Base-by-base conservation (phyloP, 2,329 filamentous ascomycete genomes). In the Teratosphaeria nubilosa region DNA sequence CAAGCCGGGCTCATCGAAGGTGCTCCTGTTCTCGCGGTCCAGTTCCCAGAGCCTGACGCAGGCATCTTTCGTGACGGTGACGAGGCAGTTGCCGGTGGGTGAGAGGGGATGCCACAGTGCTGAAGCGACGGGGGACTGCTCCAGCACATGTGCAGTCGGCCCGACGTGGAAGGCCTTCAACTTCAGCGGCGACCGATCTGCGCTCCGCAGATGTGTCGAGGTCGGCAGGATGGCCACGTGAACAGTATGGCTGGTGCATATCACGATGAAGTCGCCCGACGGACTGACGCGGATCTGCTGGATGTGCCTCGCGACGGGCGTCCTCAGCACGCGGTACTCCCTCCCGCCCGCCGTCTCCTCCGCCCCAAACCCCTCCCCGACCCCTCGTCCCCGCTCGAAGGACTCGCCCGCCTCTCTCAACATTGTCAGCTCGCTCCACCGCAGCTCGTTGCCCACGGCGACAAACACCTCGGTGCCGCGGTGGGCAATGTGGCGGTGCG, bases 21-120 rank as follows among this genome's bases (percentile, higher is more conserved):
- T 91, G 81, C 87, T 91, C 58, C 90, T 83, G 70, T 95, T 88
- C 37, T 86, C 81, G n/a, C 85, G 81, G 30, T 91, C 90, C 57
- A 97, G 73, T 70, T 96, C 91, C 91, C 92, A 97, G 16, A 96
- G 76, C 37, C 94, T 84, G 3, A 97, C 88, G 41, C 91, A 86
- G 6, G 91, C 90, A 71, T 96, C 91, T 56, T 85, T 83, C 1
- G 94, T 96, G 50, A 96, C 82, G 0, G 94, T 97, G 22, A 97
- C 87, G 32, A 99, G 76, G 57, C 89, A 91, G 24, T 85, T 85
- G 32, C 88, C 88, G 61, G 87, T 84, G 11, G 92, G 85, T 1
- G 91, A 91, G 0, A 97, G 78, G 0, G 94, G 94, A 74, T 99
- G 94, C 92, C 94, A 99, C 59, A 96, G 68, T 3, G 86, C 88